Conservation (phyloP, 352 stramenopile species). For the Globisporangium alternatum region DNA sequence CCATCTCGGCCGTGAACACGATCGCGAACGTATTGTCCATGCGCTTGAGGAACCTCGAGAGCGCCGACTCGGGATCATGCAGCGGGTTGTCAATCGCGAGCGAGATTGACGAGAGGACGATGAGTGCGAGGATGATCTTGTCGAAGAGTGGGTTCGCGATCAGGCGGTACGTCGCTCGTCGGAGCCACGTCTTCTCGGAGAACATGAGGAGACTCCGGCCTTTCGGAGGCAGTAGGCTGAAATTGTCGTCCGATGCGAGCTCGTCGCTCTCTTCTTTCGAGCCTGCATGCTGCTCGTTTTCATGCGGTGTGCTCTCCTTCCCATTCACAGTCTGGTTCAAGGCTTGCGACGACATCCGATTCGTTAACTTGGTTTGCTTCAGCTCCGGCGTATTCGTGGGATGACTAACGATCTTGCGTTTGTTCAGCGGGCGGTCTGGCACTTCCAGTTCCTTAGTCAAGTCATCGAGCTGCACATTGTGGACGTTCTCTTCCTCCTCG, state of each 20-base stretch:
- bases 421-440: not conserved
- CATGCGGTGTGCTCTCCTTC: not conserved
- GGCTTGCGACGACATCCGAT: not conserved
- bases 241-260: slow-evolving; percentile 1
- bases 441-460: slow-evolving; percentile 19
- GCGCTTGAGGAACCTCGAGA: slow-evolving; percentile 42
- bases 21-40: slow-evolving; percentile 76
- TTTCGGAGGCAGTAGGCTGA: slow-evolving; percentile 16
- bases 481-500: slow-evolving; percentile 39
- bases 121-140: slow-evolving; percentile 74
- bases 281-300: not conserved
- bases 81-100: slow-evolving; percentile 89
- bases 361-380: not conserved
- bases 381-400: not conserved
- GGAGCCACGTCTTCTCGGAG: slow-evolving; percentile 33
- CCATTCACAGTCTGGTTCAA: not conserved
- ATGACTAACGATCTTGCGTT: not conserved
- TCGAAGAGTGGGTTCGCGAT: slow-evolving; percentile 80
- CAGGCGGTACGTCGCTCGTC: slow-evolving; percentile 36
- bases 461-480: slow-evolving; percentile 21
- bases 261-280: not conserved
- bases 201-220: slow-evolving; percentile 54
- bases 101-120: slow-evolving; percentile 76
- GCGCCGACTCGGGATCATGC: slow-evolving; percentile 37
- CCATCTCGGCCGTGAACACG: slow-evolving; percentile 88